phyloP scores from a whole-genome alignment of 306 rosid genomes.

The Senna tora region DNA sequence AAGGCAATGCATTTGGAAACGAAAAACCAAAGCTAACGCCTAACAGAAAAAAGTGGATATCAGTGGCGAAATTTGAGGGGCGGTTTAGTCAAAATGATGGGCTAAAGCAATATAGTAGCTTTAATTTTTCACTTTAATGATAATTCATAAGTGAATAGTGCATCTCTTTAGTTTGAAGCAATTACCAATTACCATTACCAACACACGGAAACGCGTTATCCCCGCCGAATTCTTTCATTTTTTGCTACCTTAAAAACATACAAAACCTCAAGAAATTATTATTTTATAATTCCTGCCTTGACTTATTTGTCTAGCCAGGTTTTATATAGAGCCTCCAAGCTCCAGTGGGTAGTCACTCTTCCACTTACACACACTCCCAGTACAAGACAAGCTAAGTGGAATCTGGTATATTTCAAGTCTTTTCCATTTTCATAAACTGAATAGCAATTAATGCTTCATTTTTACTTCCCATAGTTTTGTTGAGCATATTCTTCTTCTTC shows the following conservation, averaged over 20 bases:
- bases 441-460: conserved; percentile 35
- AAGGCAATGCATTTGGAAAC: neutral
- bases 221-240: conserved; percentile 38
- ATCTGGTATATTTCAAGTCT: conserved; percentile 29
- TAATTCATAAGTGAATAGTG: neutral
- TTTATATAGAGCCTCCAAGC: conserved; percentile 26
- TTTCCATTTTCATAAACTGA: conserved; percentile 31
- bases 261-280: conserved; percentile 7
- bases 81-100: conserved; percentile 5
- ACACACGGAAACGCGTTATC: conserved; percentile 57
- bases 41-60: neutral
- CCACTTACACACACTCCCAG: conserved; percentile 23
- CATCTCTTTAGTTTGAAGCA: conserved; percentile 9
- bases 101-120: conserved; percentile 2
- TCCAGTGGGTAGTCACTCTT: conserved; percentile 29
- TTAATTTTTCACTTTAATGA: conserved; percentile 34
- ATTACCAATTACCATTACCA: conserved; percentile 33
- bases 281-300: neutral
- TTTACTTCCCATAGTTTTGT: neutral
- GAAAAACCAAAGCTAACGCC: neutral
- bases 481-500: neutral
- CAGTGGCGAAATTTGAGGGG: conserved; percentile 27
- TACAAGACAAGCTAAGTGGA: conserved; percentile 34
- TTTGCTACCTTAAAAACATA: conserved; percentile 10
- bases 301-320: neutral